Evolutionary conservation across 176 grass and related monocot genomes (phyloP).

Genomic region (Triticum monococcum): DNA sequence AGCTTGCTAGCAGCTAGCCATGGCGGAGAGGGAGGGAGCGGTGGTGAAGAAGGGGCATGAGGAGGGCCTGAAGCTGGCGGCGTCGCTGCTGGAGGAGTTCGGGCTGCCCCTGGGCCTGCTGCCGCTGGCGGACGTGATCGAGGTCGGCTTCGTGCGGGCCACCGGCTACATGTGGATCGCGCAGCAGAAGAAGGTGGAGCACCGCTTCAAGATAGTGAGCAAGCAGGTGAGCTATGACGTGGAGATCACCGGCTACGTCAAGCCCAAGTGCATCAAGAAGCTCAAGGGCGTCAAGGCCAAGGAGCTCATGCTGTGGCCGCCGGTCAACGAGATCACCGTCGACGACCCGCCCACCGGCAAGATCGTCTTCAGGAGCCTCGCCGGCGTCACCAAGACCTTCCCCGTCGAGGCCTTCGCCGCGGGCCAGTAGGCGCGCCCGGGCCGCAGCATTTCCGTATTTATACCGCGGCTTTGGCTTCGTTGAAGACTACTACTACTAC

Average conservation of each 20-base stretch:
- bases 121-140: conserved; percentile 51
- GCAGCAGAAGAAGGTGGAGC: conserved; percentile 61
- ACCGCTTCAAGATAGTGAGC: conserved; percentile 67
- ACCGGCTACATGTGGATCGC: conserved; percentile 81
- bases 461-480: background rate
- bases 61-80: conserved; percentile 24
- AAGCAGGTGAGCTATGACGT: conserved; percentile 67
- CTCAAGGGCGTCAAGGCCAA: conserved; percentile 80
- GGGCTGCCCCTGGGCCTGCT: conserved; percentile 81
- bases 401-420: conserved; percentile 68
- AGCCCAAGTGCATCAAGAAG: conserved; percentile 64
- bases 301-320: conserved; percentile 83
- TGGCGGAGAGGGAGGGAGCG: conserved; percentile 28
- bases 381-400: conserved; percentile 84
- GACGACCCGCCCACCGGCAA: conserved; percentile 62
- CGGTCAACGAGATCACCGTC: conserved; percentile 66
- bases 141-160: conserved; percentile 66
- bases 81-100: conserved; percentile 64
- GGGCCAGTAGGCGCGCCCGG: conserved; percentile 45
- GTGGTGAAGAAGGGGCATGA: conserved; percentile 32
- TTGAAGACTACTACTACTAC: background rate
- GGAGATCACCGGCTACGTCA: conserved; percentile 56
- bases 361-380: conserved; percentile 86
- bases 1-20: background rate
- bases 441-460: background rate